phyloP scores from a whole-genome alignment of 2,329 filamentous ascomycete species.

The Apiospora koreana region DNA sequence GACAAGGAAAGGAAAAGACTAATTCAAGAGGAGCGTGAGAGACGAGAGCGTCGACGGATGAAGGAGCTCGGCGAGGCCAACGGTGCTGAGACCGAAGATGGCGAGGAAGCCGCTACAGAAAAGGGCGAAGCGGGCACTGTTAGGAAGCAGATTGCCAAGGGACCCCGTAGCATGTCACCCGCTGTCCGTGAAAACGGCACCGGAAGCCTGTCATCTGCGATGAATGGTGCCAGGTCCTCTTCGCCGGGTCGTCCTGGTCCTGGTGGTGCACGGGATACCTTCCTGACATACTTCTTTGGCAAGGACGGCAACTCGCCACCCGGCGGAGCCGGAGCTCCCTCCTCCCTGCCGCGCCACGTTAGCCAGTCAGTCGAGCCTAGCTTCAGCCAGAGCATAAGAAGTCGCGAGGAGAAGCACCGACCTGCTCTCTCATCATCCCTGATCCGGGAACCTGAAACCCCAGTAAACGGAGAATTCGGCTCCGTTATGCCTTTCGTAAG shows the following conservation, averaged over 20 bases:
- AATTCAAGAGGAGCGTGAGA: constrained; percentile 81
- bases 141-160: constrained; percentile 62
- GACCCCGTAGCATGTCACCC: constrained; percentile 79
- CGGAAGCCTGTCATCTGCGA: constrained; percentile 63
- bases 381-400: constrained; percentile 80
- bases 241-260: constrained; percentile 65
- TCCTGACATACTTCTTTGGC: constrained; percentile 98
- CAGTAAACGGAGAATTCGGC: constrained; percentile 37
- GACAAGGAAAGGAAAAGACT: constrained; percentile 85
- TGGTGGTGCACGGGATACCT: constrained; percentile 78
- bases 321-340: constrained; percentile 41
- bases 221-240: constrained; percentile 65
- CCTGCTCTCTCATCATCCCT: constrained; percentile 37
- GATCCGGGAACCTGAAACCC: constrained; percentile 38
- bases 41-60: constrained; percentile 77
- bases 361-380: constrained; percentile 79
- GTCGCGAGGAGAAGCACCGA: constrained; percentile 63
- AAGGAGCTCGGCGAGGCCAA: constrained; percentile 82
- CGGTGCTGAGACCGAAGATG: constrained; percentile 70
- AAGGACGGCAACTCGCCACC: constrained; percentile 73
- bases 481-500: constrained; percentile 62
- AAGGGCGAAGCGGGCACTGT: constrained; percentile 59
- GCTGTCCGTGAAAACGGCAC: constrained; percentile 72
- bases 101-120: constrained; percentile 58
- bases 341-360: constrained; percentile 62